Base-by-base conservation (phyloP, 441 rosid genomes). In the Erysimum pusillum region DNA sequence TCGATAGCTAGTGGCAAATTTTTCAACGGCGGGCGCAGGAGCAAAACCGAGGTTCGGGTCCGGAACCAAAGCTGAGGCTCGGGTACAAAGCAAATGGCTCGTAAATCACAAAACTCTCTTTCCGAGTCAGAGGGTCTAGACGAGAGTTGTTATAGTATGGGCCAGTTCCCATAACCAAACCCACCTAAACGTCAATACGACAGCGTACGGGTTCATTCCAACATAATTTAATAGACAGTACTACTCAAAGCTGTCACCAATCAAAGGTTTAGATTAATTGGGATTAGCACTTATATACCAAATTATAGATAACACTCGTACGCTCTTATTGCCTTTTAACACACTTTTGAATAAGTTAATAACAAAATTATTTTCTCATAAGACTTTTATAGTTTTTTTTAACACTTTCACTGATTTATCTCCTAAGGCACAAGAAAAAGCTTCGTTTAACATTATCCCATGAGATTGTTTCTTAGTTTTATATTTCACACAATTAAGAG, bases 1-100 rank as follows among this genome's bases (percentile, higher is more conserved):
- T 83, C 87, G 76, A 86, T 38, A 83, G 74, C 78, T 1, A 76
- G 79, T 71, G 85, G 79, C 81, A 15, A 84, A 87, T 69, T 46
- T 86, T 89, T 88, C 93, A 91, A 89, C 94, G 85, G 87, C 82
- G 89, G 63, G 84, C 36, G 59, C 52, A 65, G 59, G 69, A 78
- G 70, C 59, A 36, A 70, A 64, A 28, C 61, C 11, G 53, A 76
- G 80, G 76, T 46, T 76, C 76, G 76, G 76, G 31, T 52, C 14
- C 69, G 74, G 85, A 77, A 67, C 71, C 83, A 75, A 78, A 78
- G 42, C 64, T 25, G 53, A 85, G 91, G 86, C 53, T 80, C 87
- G 92, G 85, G 57, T 60, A 81, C 89, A 71, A 71, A 76, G 76
- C 86, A 72, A 34, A 68, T 73, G 69, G 66, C 9, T 73, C 77